Percentiles rank a stretch among this genome's conserved stretches.
Conservation (phyloP, 805 yeast species). For the Wickerhamiella parazyma region DNA sequence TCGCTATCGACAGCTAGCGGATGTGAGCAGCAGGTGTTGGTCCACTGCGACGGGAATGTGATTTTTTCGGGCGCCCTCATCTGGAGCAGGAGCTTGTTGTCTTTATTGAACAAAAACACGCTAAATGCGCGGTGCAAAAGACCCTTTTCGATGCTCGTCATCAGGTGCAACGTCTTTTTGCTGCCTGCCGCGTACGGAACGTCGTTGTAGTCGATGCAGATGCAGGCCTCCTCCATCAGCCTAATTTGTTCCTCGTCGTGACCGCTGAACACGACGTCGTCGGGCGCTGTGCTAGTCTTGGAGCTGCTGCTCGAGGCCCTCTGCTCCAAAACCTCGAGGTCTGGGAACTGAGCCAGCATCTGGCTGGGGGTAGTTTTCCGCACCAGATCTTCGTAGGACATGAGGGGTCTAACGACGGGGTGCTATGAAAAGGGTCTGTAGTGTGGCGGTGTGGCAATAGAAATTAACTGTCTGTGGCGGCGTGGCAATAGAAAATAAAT, state of each 20-base stretch:
- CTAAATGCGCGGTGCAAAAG: constrained; percentile 91
- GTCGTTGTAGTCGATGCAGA: constrained; percentile 81
- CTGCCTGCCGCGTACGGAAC: constrained; percentile 85
- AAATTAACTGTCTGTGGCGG: no score
- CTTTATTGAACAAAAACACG: constrained; percentile 76
- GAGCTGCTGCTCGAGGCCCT: constrained; percentile 18
- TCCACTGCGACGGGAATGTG: constrained; percentile 96
- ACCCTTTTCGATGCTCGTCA: constrained; percentile 77
- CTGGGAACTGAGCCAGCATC: constrained; percentile 21
- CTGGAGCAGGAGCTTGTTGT: constrained; percentile 68
- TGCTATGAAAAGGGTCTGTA: neutral
- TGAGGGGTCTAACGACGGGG: neutral
- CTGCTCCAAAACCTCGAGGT: constrained; percentile 19
- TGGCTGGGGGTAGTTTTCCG: constrained; percentile 15
- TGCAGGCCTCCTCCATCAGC: constrained; percentile 93
- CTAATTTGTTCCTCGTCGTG: constrained; percentile 90
- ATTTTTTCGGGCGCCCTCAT: constrained; percentile 95
- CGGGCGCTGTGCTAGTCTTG: constrained; percentile 10
- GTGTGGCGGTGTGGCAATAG: no score
- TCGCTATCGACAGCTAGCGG: constrained; percentile 79
- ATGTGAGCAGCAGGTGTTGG: constrained; percentile 97
- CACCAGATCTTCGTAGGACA: constrained; percentile 13
- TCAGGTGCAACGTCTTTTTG: constrained; percentile 68
- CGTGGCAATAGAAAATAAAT: no score
- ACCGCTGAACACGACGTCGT: constrained; percentile 47